Evolutionary conservation across 2,329 filamentous ascomycete species (phyloP).

Genomic region (Pseudofabraea citricarpa): DNA sequence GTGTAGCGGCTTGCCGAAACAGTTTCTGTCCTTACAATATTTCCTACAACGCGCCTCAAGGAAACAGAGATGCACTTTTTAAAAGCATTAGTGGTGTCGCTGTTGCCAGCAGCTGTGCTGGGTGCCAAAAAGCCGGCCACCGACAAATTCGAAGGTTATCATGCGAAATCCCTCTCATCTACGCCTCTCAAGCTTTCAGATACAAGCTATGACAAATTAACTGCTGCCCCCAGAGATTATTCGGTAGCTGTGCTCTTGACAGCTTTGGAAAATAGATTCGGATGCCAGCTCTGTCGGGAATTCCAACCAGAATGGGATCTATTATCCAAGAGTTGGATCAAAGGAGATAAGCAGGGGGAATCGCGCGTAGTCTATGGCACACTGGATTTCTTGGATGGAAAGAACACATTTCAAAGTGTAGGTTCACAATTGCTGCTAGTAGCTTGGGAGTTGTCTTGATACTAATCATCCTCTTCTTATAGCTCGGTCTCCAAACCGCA

Average conservation of each 20-base stretch:
- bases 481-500: conserved; percentile 92
- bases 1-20: no score
- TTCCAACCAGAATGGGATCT: conserved; percentile 95
- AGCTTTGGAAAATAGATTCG: conserved; percentile 76
- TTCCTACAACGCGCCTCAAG: background rate
- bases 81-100: conserved; percentile 55
- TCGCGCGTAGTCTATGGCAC: conserved; percentile 75
- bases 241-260: conserved; percentile 79
- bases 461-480: conserved; percentile 4
- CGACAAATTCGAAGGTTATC: conserved; percentile 68
- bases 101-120: conserved; percentile 55
- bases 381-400: conserved; percentile 83
- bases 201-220: conserved; percentile 68
- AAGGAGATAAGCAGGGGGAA: conserved; percentile 71
- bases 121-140: conserved; percentile 59
- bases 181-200: conserved; percentile 76
- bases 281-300: conserved; percentile 80
- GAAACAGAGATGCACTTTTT: conserved; percentile 61
- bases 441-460: conserved; percentile 3
- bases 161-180: conserved; percentile 59
- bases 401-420: conserved; percentile 82
- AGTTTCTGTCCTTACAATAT: conserved; percentile 1
- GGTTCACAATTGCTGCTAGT: no score
- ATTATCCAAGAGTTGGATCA: conserved; percentile 78
- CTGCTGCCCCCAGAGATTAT: conserved; percentile 76